Percentiles rank a stretch among this genome's conserved stretches.
phyloP scores from a whole-genome alignment of 805 yeast species.

The Metschnikowia orientalis region DNA sequence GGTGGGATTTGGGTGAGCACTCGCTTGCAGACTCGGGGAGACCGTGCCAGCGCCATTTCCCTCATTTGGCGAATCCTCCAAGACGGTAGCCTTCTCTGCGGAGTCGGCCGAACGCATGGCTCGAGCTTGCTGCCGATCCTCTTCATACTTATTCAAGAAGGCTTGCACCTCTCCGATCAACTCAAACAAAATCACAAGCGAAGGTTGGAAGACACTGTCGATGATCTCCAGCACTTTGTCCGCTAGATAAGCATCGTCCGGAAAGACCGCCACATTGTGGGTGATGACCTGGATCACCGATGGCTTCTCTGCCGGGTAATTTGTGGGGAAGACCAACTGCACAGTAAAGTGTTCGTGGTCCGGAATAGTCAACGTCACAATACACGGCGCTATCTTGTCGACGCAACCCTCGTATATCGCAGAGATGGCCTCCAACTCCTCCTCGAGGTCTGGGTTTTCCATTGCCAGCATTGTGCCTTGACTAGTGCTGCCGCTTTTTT shows the following conservation, averaged over 20 bases:
- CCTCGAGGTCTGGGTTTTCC: slow-evolving; percentile 24
- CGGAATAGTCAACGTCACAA: slow-evolving; percentile 52
- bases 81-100: too few relatives aligned
- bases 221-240: slow-evolving; percentile 43
- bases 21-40: too few relatives aligned
- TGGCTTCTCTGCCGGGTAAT: slow-evolving; percentile 68
- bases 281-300: slow-evolving; percentile 53
- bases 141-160: slow-evolving; percentile 37
- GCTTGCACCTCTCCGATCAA: slow-evolving; percentile 60
- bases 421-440: slow-evolving; percentile 77
- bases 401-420: slow-evolving; percentile 78
- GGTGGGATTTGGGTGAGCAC: too few relatives aligned
- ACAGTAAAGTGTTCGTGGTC: slow-evolving; percentile 56
- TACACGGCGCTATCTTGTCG: slow-evolving; percentile 31
- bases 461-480: slow-evolving; percentile 2
- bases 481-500: background rate
- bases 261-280: slow-evolving; percentile 32
- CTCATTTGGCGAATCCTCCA: too few relatives aligned
- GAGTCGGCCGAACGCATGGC: too few relatives aligned
- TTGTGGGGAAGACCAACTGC: slow-evolving; percentile 66
- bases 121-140: slow-evolving; percentile 9
- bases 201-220: slow-evolving; percentile 49
- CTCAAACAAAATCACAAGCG: slow-evolving; percentile 77
- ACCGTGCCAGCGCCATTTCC: too few relatives aligned
- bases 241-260: slow-evolving; percentile 41